Percentiles rank a stretch among this genome's conserved stretches.
Conservation (phyloP, 176 grass and related monocot species). For the Poa annua region DNA sequence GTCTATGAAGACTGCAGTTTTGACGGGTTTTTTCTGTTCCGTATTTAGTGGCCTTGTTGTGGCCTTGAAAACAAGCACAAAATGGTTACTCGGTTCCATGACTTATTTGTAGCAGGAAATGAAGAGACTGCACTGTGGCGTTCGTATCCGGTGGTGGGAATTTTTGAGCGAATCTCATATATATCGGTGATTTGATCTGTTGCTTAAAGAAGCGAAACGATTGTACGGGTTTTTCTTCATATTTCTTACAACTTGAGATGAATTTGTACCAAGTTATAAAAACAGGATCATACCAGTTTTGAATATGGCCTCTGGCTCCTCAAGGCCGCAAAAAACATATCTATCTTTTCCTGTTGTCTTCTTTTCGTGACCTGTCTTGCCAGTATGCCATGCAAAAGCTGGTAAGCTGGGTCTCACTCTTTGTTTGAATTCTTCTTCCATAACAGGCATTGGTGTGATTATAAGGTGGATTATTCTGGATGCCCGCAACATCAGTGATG, state of each 20-base stretch:
- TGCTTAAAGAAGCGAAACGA: neutral
- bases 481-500: neutral
- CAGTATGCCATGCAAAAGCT: neutral
- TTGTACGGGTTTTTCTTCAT: neutral
- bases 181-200: conserved; percentile 4
- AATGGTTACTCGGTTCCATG: conserved; percentile 11
- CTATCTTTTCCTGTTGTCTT: neutral
- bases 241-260: neutral
- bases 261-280: neutral
- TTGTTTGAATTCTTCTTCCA: no score
- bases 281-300: neutral
- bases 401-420: neutral
- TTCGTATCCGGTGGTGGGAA: neutral
- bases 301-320: neutral
- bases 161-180: conserved; percentile 10
- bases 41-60: neutral
- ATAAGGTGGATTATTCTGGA: neutral
- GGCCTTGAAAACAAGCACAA: neutral
- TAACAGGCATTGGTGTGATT: neutral
- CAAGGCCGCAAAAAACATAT: neutral
- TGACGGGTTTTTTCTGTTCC: conserved; percentile 44
- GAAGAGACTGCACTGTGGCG: neutral
- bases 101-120: conserved; percentile 19
- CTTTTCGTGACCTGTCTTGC: neutral
- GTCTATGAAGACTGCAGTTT: conserved; percentile 51